Conservation (phyloP, 257 asterid genomes). For the Forsythia suspensa region DNA sequence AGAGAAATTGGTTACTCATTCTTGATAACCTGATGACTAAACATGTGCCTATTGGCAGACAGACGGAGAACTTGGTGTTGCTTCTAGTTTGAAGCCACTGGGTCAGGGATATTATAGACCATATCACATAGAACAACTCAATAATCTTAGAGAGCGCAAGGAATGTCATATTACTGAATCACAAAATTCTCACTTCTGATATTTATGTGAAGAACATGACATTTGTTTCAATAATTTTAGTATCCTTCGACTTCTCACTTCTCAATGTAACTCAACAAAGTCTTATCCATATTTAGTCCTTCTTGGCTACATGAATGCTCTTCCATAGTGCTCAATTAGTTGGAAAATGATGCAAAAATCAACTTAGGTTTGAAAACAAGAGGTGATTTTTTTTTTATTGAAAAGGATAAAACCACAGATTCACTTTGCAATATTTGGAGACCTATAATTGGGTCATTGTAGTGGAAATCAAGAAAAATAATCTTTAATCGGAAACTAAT, state of each 20-base stretch:
- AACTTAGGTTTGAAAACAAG: no score
- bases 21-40: not conserved
- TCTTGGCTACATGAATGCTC: not conserved
- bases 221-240: not conserved
- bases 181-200: not conserved
- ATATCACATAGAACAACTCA: not conserved
- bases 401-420: no score
- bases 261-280: not conserved
- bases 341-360: no score
- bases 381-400: no score
- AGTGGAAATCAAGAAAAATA: no score
- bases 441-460: no score
- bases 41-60: not conserved
- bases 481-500: no score
- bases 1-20: no score
- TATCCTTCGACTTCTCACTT: not conserved
- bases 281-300: not conserved
- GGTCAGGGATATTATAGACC: not conserved
- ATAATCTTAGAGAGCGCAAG: not conserved
- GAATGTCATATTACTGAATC: not conserved
- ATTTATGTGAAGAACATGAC: not conserved
- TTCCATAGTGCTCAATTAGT: not conserved
- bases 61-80: not conserved
- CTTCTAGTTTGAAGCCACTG: not conserved
- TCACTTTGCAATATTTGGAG: no score